Evolutionary conservation across 169 alveolate genomes (phyloP), one percentile per base, ranked within the genome.

Genomic region (Haemoproteus tartakovskyi): DNA sequence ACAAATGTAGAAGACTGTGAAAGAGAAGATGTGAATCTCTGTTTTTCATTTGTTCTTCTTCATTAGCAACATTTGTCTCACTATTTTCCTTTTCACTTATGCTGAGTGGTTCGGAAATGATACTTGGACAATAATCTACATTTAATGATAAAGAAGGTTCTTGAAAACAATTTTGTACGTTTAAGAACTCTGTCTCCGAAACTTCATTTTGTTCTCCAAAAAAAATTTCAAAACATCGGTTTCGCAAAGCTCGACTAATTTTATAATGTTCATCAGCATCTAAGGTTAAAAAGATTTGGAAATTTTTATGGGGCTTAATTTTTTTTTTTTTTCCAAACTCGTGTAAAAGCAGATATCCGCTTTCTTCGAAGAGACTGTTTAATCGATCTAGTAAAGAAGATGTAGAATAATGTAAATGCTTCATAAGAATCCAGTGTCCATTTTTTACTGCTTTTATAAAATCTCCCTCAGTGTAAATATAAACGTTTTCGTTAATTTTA

Each of bases 351-450:
- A 92, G 62, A 36, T 57, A 43, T 9, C 86, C 90, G 18, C 79
- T 94, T 74, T 90, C 96, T 83, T 96, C 99, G 40, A 96, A 80
- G 19, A 95, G 63, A 14, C 98, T 90, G 74, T 96, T 96, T 22
- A 95, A 60, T 57, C 99, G 89, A 63, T 96, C 99, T 30, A 96
- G 64, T 24, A 96, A 91, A 12, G 98, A 95, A 2, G 98, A 92
- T 16, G 92, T 87, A 61, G 97, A 91, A 54, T 90, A 84, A 82
- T 95, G 95, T 21, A 93, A 91, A 63, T 94, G 92, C 47, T 91
- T 95, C 48, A 96, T 64, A 19, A 95, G 85, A 22, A 95, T 86
- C 98, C 98, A 94, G 51, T 92, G 92, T 3, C 99, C 99, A 16
- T 84, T 79, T 60, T 90, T 90, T 24, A 96, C 92, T 2, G 98